Conservation (phyloP, 805 yeast species). For the Barnettozyma sp. region DNA sequence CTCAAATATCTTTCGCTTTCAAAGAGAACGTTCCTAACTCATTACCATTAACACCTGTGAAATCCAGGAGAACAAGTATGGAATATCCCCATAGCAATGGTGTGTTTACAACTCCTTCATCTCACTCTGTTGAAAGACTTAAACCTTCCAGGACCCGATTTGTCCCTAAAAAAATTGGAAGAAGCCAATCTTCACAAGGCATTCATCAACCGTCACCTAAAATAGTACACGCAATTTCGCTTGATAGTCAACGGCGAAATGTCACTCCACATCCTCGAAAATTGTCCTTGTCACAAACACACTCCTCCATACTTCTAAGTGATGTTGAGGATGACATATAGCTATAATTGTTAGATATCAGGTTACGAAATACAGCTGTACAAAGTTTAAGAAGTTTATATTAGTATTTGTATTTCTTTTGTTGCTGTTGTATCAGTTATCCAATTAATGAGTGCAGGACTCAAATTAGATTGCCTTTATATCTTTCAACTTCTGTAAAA, state of each 20-base stretch:
- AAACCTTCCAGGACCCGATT: too few species aligned
- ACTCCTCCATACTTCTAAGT: background rate
- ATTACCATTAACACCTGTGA: background rate
- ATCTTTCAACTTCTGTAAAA: conserved; percentile 71
- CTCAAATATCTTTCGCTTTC: background rate
- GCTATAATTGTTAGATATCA: too few species aligned
- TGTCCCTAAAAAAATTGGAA: too few species aligned
- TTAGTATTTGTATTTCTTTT: background rate
- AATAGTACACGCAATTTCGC: too few species aligned
- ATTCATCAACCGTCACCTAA: background rate
- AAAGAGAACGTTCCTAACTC: background rate
- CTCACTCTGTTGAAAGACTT: too few species aligned
- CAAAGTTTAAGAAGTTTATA: background rate
- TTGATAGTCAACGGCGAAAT: too few species aligned
- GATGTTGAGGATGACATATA: background rate
- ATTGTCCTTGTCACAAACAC: background rate
- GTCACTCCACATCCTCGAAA: conserved; percentile 1
- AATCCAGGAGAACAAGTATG: conserved; percentile 1
- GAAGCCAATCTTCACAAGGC: background rate
- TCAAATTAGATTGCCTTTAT: conserved; percentile 25
- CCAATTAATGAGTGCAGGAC: too few species aligned
- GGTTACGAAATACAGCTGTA: background rate
- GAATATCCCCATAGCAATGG: background rate
- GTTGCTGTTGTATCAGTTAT: too few species aligned
- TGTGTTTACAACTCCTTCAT: too few species aligned